phyloP scores from a whole-genome alignment of 1,139 yeast species.

The Protomyces inouyei region DNA sequence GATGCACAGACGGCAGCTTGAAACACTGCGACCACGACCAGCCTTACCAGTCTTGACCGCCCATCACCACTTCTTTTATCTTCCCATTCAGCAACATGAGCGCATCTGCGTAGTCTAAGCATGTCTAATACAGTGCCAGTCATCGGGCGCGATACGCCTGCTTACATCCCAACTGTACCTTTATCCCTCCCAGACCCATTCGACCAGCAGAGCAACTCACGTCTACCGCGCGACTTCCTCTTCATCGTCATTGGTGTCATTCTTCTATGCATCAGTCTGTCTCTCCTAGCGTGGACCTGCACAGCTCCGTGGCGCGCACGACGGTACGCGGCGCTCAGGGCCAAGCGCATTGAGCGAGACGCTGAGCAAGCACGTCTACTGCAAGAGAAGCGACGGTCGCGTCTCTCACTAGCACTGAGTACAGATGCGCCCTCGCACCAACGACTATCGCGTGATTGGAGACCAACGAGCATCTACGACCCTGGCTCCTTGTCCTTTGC shows the following conservation, averaged over 20 bases:
- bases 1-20: no score
- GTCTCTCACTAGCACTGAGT: neutral
- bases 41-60: no score
- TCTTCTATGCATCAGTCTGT: neutral
- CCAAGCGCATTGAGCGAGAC: neutral
- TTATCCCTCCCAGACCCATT: neutral
- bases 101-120: neutral
- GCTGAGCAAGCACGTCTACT: neutral
- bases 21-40: no score
- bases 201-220: neutral
- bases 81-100: neutral
- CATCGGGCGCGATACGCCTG: neutral
- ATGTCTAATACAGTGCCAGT: neutral
- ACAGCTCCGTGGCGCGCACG: neutral
- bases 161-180: neutral
- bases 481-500: neutral
- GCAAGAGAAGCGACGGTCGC: neutral
- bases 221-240: neutral
- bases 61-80: no score
- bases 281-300: neutral
- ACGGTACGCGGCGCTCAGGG: neutral
- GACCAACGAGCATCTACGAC: neutral
- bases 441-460: neutral
- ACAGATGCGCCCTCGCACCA: neutral
- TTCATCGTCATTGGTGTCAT: neutral